Evolutionary conservation across 163 green algal species (phyloP), one percentile per base, ranked within the genome.

Genomic region (Volvox carteri): DNA sequence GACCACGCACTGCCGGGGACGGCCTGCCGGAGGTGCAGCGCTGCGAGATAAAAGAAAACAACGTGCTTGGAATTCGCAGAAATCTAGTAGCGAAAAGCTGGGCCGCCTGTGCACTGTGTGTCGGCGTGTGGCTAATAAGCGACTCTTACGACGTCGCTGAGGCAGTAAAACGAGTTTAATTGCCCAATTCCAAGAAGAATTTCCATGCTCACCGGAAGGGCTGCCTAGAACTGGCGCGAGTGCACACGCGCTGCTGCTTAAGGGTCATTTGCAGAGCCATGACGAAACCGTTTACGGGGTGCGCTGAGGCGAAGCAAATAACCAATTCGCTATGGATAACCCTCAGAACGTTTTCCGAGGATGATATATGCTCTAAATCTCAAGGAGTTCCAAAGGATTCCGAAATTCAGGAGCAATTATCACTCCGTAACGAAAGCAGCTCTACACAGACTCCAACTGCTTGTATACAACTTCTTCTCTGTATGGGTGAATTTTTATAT

Each of bases 221-320:
- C 60, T 86, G 78, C 56, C 78, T 39, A 39, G 41, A 30, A 39
- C n/a, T 33, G 78, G 60, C n/a, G 41, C 78, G 78, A 42, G 12
- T 68, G 78, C 39, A 65, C 33, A 42, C 58, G 42, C 78, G 78
- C 39, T 86, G 78, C 78, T 86, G 78, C 78, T 86, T 86, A 4
- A 86, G 78, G 12, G 78, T 86, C 58, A 76, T 86, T 74, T 86
- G 78, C 58, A 86, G 75, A 19, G 75, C 75, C 75, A 84, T 84
- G 21, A 25, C 44, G 73, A 65, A 23, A 80, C 39, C 41, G 41
- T 56, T 77, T 77, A 48, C 37, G 56, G 12, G 23, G 5, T 78
- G 37, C 37, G 65, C 65, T 75, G 46, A 33, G 65, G 18, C 9
- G 46, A 35, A 1, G 33, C 12, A 12, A 75, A 48, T 6, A 46